phyloP scores from a whole-genome alignment of 1,284 basidiomycete genomes.

The Leccinum subspadiceum region DNA sequence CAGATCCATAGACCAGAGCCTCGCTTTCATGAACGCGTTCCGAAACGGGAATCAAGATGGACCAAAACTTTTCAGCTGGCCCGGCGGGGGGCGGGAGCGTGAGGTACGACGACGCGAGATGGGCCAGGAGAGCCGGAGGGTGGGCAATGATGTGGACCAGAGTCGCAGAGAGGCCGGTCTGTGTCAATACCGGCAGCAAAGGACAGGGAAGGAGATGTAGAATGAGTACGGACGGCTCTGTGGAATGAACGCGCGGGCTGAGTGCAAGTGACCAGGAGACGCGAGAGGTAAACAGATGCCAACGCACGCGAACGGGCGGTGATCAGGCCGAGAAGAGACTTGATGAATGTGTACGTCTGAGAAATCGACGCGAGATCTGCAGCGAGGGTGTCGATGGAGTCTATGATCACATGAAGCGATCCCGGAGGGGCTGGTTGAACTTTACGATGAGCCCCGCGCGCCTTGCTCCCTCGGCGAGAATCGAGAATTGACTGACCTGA shows the following conservation, averaged over 20 bases:
- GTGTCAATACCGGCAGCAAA: conserved; percentile 54
- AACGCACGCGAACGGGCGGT: conserved; percentile 46
- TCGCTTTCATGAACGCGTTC: conserved; percentile 61
- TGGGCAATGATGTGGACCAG: conserved; percentile 67
- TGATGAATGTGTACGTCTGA: conserved; percentile 51
- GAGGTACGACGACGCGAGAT: conserved; percentile 67
- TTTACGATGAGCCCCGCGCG: conserved; percentile 11
- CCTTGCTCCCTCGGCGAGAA: background rate
- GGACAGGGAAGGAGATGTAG: conserved; percentile 58
- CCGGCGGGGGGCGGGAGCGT: conserved; percentile 64
- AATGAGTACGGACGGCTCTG: conserved; percentile 63
- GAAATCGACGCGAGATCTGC: conserved; percentile 57
- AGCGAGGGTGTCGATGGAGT: conserved; percentile 63
- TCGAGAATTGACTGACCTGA: conserved; percentile 38
- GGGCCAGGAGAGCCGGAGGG: conserved; percentile 58
- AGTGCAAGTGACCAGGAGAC: conserved; percentile 5
- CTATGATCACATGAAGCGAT: conserved; percentile 57
- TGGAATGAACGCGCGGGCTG: background rate
- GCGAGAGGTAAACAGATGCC: background rate
- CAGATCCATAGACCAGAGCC: conserved; percentile 54
- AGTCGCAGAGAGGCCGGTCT: conserved; percentile 64
- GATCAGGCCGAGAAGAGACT: conserved; percentile 42
- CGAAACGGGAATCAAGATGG: conserved; percentile 64
- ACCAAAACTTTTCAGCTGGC: conserved; percentile 69
- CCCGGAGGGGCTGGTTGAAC: conserved; percentile 41